Conservation (phyloP, 805 yeast species). For the Barnettozyma wickerhamii region DNA sequence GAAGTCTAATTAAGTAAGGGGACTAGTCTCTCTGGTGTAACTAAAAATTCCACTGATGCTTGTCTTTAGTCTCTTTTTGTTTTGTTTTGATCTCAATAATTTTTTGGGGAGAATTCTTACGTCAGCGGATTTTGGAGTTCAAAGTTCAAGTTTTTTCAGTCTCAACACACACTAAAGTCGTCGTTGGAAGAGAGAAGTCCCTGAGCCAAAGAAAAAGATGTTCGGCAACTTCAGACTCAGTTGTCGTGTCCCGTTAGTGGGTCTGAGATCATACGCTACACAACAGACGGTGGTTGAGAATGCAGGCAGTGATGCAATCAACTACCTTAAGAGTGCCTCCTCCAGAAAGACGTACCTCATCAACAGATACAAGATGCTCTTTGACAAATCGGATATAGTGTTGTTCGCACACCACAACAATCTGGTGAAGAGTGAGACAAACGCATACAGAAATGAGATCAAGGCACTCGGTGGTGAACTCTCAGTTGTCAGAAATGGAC, state of each 20-base stretch:
- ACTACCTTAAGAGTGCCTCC: slow-evolving; percentile 47
- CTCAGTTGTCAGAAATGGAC: slow-evolving; percentile 59
- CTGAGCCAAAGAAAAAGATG: slow-evolving; percentile 1
- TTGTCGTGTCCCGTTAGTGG: slow-evolving; percentile 3
- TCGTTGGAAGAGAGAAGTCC: too few species aligned
- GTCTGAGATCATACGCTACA: slow-evolving; percentile 18
- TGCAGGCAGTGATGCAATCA: slow-evolving; percentile 24
- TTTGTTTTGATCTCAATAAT: background rate
- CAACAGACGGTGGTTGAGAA: slow-evolving; percentile 3
- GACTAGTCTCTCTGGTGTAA: too few species aligned
- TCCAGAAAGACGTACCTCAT: slow-evolving; percentile 85
- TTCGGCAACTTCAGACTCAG: slow-evolving; percentile 5
- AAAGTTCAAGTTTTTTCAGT: too few species aligned
- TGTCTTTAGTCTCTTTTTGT: background rate
- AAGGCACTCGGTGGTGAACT: slow-evolving; percentile 63
- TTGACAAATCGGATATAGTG: slow-evolving; percentile 64
- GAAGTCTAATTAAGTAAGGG: too few species aligned
- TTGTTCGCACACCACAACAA: slow-evolving; percentile 85
- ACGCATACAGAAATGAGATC: slow-evolving; percentile 56
- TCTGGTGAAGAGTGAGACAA: slow-evolving; percentile 64
- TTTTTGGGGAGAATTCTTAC: too few species aligned
- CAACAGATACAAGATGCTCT: slow-evolving; percentile 70
- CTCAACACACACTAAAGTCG: too few species aligned
- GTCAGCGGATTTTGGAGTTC: too few species aligned
- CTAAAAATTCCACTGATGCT: too few species aligned